phyloP scores from a whole-genome alignment of 2,329 filamentous ascomycete species.

The Colletotrichum navitas region DNA sequence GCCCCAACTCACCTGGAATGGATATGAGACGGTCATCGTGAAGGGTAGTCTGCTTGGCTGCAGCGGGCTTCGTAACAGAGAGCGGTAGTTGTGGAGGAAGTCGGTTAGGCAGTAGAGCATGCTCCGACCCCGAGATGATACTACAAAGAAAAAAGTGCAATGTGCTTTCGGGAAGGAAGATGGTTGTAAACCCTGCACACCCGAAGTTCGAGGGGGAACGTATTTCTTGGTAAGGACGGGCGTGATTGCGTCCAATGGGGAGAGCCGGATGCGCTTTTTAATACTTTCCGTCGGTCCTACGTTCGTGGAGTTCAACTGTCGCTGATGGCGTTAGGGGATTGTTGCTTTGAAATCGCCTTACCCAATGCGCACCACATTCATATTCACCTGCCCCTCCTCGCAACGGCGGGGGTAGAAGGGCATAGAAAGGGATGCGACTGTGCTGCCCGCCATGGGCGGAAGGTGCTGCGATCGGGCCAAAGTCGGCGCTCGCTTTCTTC shows the following conservation, averaged over 20 bases:
- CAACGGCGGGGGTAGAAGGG: neutral
- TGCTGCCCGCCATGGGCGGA: slow-evolving; percentile 9
- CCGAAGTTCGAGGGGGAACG: neutral
- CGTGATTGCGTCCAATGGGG: slow-evolving; percentile 2
- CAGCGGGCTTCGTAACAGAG: slow-evolving; percentile 33
- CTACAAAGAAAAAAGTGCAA: slow-evolving; percentile 4
- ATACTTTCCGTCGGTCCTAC: slow-evolving; percentile 19
- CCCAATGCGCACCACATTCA: neutral
- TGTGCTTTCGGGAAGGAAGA: neutral
- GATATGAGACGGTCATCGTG: slow-evolving; percentile 46
- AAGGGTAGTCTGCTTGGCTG: slow-evolving; percentile 32
- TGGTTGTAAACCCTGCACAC: slow-evolving; percentile 9
- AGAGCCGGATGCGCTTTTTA: slow-evolving; percentile 35
- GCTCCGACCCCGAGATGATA: slow-evolving; percentile 20
- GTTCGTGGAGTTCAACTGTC: slow-evolving; percentile 34
- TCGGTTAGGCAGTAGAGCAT: slow-evolving; percentile 41
- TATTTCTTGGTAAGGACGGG: neutral
- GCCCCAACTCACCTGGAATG: slow-evolving; percentile 45
- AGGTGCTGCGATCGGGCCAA: neutral
- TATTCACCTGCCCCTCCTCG: slow-evolving; percentile 17
- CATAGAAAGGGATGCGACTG: neutral
- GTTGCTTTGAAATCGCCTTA: slow-evolving; percentile 55
- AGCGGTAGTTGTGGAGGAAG: slow-evolving; percentile 41
- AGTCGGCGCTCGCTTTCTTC: slow-evolving; percentile 20
- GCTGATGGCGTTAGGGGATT: slow-evolving; percentile 43